A percentile compares a stretch with the other conserved stretches of the same genome.
These are phyloP conservation scores for Neurospora sp. DNA, from an alignment of 495 filamentous ascomycete species.

Conservation along the genomic window DNA sequence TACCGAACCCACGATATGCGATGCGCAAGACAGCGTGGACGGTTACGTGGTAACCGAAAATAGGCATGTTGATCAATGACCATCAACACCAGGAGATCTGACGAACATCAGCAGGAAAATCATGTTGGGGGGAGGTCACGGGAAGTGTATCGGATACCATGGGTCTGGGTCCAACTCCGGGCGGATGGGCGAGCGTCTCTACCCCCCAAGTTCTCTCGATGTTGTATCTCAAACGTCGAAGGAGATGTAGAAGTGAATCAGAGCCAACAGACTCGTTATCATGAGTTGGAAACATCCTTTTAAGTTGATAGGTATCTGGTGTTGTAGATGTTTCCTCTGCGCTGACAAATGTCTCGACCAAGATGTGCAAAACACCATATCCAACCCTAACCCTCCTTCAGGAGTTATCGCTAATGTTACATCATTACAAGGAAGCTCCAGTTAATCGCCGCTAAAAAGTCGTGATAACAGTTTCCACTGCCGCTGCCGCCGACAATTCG, in stretches of 20 bases:
- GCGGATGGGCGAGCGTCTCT: no score
- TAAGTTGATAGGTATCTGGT: no score
- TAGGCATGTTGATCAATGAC: neutral
- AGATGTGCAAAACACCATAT: neutral
- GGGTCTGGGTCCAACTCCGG: neutral
- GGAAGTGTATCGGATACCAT: neutral
- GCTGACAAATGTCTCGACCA: neutral
- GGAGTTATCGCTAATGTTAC: neutral
- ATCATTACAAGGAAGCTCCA: neutral
- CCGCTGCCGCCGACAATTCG: neutral
- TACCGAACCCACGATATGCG: neutral
- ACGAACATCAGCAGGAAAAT: neutral
- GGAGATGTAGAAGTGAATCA: neutral
- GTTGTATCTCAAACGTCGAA: neutral
- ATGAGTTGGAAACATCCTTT: neutral
- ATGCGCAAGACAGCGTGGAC: neutral
- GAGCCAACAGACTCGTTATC: neutral
- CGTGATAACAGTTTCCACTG: neutral
- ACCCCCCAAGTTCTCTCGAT: no score
- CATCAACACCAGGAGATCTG: neutral
- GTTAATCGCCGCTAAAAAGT: neutral
- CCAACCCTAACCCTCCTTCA: neutral
- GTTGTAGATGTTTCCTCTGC: neutral
- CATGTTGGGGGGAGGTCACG: neutral
- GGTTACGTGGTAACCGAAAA: neutral